A percentile compares a stretch with the other conserved stretches of the same genome.
Evolutionary conservation across 495 filamentous ascomycete genomes (phyloP).

Genomic region (Aspergillus haitiensis): DNA sequence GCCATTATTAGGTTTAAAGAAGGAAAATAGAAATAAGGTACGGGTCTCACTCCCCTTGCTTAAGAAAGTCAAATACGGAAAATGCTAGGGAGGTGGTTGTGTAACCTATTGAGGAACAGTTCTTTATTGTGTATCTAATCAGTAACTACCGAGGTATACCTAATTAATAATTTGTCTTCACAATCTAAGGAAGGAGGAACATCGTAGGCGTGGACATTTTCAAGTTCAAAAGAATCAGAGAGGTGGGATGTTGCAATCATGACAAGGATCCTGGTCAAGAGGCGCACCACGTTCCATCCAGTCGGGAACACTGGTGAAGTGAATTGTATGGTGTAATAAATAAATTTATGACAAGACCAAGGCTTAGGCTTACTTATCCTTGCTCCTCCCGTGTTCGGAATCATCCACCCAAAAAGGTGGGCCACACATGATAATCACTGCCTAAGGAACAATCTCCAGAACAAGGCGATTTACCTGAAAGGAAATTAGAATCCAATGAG

Average conservation of each 20-base stretch:
- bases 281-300: slow-evolving; percentile 36
- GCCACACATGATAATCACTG: no score
- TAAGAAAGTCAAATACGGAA: background rate
- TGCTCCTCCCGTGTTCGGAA: background rate
- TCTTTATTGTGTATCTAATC: no score
- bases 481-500: no score
- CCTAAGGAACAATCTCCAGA: no score
- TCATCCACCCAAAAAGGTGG: background rate
- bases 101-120: no score
- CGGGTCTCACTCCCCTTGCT: background rate
- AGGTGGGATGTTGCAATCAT: slow-evolving; percentile 13
- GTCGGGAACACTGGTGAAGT: slow-evolving; percentile 26
- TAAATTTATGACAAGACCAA: slow-evolving; percentile 8
- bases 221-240: slow-evolving; percentile 1
- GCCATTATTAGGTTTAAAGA: slow-evolving; percentile 1
- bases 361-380: background rate
- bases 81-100: background rate
- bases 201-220: background rate
- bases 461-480: no score
- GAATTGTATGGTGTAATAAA: background rate
- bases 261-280: slow-evolving; percentile 24
- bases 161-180: no score
- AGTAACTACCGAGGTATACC: no score
- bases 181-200: background rate
- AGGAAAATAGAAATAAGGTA: slow-evolving; percentile 17